Percentiles rank a stretch among this genome's conserved stretches.
Evolutionary conservation across 306 rosid species (phyloP).

Genomic region (Lathyrus aphaca): DNA sequence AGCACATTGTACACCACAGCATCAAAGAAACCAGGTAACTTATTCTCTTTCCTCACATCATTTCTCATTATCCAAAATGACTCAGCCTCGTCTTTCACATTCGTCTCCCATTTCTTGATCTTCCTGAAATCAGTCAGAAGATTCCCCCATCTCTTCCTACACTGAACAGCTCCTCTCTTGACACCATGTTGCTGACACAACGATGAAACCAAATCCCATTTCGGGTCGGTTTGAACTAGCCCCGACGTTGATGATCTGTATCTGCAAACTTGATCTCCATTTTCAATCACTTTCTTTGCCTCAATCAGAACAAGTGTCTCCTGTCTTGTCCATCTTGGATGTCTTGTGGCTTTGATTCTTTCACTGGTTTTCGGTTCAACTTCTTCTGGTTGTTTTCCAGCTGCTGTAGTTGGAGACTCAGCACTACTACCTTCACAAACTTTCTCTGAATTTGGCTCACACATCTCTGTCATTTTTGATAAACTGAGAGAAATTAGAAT

Average conservation of each 20-base stretch:
- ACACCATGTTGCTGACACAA: constrained; percentile 51
- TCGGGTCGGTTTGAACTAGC: constrained; percentile 38
- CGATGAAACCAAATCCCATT: constrained; percentile 56
- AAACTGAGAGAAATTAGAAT: constrained; percentile 30
- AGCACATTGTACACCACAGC: constrained; percentile 45
- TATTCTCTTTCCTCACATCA: constrained; percentile 47
- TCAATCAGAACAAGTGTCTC: constrained; percentile 55
- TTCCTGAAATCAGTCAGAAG: constrained; percentile 57
- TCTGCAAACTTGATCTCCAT: constrained; percentile 37
- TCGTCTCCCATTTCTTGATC: constrained; percentile 55
- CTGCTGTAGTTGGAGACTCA: constrained; percentile 38
- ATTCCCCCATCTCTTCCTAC: constrained; percentile 58
- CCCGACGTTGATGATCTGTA: constrained; percentile 31
- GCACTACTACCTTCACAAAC: constrained; percentile 22
- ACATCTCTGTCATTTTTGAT: background rate
- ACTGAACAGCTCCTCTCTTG: constrained; percentile 55
- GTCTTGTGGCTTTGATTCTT: constrained; percentile 49
- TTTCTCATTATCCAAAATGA: constrained; percentile 60
- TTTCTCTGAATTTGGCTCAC: constrained; percentile 42
- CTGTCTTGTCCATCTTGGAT: constrained; percentile 56
- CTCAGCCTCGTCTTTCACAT: constrained; percentile 35
- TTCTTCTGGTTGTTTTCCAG: constrained; percentile 29
- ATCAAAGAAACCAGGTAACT: constrained; percentile 55
- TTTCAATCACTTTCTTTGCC: constrained; percentile 53
- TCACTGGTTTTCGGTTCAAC: constrained; percentile 21